Evolutionary conservation across 768 basidiomycete genomes (phyloP).

Genomic region (Amylocystis lapponica): DNA sequence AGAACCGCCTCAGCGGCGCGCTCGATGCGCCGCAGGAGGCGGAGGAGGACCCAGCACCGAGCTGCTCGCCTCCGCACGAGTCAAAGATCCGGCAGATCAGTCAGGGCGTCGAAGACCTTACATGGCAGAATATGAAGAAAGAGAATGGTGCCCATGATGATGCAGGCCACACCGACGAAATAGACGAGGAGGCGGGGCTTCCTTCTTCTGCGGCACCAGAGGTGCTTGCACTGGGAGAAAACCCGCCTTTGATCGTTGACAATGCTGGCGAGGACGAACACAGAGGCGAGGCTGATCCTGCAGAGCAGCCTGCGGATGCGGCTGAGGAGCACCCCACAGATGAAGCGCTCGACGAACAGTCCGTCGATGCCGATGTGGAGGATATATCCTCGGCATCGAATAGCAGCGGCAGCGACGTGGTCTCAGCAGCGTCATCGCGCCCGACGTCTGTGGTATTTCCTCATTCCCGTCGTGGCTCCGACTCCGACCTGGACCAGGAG

Average conservation of each 20-base stretch:
- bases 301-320: conserved; percentile 18
- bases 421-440: too few relatives aligned
- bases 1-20: conserved; percentile 49
- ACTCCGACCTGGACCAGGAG: conserved; percentile 35
- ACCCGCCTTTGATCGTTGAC: conserved; percentile 16
- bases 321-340: too few relatives aligned
- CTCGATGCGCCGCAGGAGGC: conserved; percentile 47
- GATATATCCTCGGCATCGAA: too few relatives aligned
- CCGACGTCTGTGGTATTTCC: too few relatives aligned
- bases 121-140: conserved; percentile 52
- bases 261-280: conserved; percentile 17
- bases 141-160: conserved; percentile 7
- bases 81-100: conserved; percentile 76
- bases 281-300: conserved; percentile 19
- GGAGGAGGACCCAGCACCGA: conserved; percentile 38
- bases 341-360: too few relatives aligned
- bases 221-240: conserved; percentile 8
- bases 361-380: too few relatives aligned
- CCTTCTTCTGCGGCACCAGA: conserved; percentile 1
- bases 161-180: neutral
- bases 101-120: conserved; percentile 73
- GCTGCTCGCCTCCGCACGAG: conserved; percentile 69
- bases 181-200: neutral
- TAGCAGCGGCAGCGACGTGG: too few relatives aligned
- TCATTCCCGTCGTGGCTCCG: conserved; percentile 15